phyloP scores from a whole-genome alignment of 2,329 filamentous ascomycete genomes.

The Phialemoniopsis sp. region DNA sequence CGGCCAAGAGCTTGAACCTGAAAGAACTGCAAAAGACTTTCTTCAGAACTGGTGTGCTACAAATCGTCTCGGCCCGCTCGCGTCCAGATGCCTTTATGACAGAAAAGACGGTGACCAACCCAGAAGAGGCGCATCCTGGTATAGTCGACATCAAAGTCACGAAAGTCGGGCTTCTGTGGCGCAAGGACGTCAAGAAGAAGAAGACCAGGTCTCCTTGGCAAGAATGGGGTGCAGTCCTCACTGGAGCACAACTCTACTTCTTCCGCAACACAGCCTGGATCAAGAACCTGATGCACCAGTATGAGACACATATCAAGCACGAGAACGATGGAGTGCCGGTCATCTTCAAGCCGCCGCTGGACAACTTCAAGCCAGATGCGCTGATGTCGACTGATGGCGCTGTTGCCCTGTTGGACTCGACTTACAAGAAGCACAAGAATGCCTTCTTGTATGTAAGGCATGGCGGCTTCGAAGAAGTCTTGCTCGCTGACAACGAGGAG shows the following conservation, averaged over 20 bases:
- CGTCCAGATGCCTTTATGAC: slow-evolving; percentile 93
- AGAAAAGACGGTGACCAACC: slow-evolving; percentile 79
- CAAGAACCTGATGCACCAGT: slow-evolving; percentile 84
- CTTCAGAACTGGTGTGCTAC: slow-evolving; percentile 84
- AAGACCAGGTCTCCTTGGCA: slow-evolving; percentile 96
- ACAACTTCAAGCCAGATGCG: slow-evolving; percentile 89
- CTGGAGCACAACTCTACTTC: slow-evolving; percentile 94
- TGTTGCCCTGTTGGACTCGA: slow-evolving; percentile 79
- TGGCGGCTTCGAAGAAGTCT: slow-evolving; percentile 81
- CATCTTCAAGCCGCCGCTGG: slow-evolving; percentile 84
- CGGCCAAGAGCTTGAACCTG: slow-evolving; percentile 70
- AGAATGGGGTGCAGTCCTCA: slow-evolving; percentile 96
- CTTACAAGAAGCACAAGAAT: slow-evolving; percentile 93
- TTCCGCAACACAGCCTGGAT: slow-evolving; percentile 93
- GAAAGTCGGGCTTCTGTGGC: slow-evolving; percentile 91
- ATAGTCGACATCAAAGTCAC: slow-evolving; percentile 97
- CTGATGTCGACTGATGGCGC: slow-evolving; percentile 92
- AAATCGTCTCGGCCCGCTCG: slow-evolving; percentile 92
- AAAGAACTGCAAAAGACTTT: slow-evolving; percentile 83
- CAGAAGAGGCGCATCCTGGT: slow-evolving; percentile 81
- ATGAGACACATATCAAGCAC: slow-evolving; percentile 75
- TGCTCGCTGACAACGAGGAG: slow-evolving; percentile 82
- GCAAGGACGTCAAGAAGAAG: slow-evolving; percentile 90
- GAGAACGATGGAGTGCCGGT: slow-evolving; percentile 73
- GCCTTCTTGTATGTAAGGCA: slow-evolving; percentile 89